Conservation (phyloP, 2,329 filamentous ascomycete genomes). For the Zymoseptoria brevis region DNA sequence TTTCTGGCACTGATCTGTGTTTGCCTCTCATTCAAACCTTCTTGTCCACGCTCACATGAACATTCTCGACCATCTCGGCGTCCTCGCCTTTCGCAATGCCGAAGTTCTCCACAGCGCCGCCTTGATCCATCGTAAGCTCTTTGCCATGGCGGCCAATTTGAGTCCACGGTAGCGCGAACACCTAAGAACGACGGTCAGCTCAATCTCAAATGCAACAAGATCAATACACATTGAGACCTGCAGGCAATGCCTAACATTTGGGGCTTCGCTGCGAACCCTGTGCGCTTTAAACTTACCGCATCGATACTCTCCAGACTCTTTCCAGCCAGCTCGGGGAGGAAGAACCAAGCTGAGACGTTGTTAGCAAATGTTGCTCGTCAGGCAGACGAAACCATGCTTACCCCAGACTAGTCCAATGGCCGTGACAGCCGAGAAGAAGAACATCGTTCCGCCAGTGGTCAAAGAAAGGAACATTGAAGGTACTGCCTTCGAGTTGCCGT, state of each 20-base stretch:
- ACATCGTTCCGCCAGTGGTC: conserved; percentile 61
- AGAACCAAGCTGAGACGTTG: conserved; percentile 53
- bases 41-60: conserved; percentile 10
- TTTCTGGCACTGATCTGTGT: not conserved
- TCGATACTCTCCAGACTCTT: conserved; percentile 52
- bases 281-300: conserved; percentile 17
- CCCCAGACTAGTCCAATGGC: conserved; percentile 55
- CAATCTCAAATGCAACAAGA: not conserved
- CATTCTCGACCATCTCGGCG: conserved; percentile 17
- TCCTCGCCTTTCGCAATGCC: conserved; percentile 19
- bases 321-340: conserved; percentile 45
- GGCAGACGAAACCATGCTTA: conserved; percentile 58
- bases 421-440: conserved; percentile 65
- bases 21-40: conserved; percentile 3
- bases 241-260: not conserved
- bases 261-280: not conserved
- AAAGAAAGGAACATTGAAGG: conserved; percentile 47
- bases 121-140: conserved; percentile 20
- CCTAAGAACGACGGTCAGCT: not conserved
- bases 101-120: conserved; percentile 20
- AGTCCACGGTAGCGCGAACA: conserved; percentile 62
- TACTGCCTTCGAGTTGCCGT: conserved; percentile 66
- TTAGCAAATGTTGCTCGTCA: conserved; percentile 62
- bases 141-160: conserved; percentile 52
- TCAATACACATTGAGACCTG: not conserved